These are phyloP conservation scores for Fraxinus excelsior DNA, from an alignment of 257 asterid species.

Conservation along the genomic window DNA sequence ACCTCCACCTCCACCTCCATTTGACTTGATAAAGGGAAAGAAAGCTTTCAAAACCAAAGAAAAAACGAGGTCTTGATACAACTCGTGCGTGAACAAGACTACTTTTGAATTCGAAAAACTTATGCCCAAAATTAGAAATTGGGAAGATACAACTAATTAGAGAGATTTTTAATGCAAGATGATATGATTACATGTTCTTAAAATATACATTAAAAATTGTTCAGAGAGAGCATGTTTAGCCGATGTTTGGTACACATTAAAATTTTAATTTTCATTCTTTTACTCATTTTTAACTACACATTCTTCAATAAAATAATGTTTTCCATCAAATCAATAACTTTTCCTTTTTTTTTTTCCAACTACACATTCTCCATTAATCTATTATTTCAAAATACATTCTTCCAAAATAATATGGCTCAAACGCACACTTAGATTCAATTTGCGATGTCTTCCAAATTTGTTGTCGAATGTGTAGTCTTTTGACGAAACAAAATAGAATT, in stretches of 20 bases:
- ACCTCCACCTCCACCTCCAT: no score
- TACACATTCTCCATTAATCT: no score
- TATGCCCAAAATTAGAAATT: background rate
- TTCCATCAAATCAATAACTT: no score
- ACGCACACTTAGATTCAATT: background rate
- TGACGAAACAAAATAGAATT: slow-evolving; percentile 10
- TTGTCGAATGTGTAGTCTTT: background rate
- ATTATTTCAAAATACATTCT: no score
- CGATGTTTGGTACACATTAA: no score
- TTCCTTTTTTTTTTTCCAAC: no score
- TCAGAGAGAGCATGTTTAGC: background rate
- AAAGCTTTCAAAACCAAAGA: no score
- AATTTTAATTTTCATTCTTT: no score
- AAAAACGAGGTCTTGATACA: background rate
- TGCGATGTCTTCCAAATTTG: background rate
- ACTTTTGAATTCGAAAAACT: background rate
- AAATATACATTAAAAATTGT: background rate
- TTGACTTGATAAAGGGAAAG: no score
- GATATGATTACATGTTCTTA: background rate
- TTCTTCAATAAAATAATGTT: no score
- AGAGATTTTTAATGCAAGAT: background rate
- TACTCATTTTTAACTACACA: no score
- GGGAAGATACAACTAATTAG: background rate
- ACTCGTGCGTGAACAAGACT: background rate
- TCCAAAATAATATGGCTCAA: no score